Conservation (phyloP, 2,329 filamentous ascomycete genomes). For the Macrophomina phaseolina region DNA sequence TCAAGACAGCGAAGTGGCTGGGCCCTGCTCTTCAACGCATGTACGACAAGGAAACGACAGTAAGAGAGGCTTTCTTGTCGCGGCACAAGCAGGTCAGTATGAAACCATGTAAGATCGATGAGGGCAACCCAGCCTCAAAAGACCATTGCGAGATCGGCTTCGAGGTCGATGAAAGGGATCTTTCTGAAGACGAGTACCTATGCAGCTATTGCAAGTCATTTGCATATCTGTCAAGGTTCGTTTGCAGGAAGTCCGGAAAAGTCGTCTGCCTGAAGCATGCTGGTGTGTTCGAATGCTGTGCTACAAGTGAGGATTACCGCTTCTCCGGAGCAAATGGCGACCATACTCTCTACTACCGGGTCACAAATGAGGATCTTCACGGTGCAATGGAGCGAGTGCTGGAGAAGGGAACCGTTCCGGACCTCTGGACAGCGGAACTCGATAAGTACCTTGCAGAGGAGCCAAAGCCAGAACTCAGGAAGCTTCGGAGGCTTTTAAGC, state of each 20-base stretch:
- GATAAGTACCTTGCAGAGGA: conserved; percentile 84
- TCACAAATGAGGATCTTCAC: conserved; percentile 72
- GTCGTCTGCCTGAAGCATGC: conserved; percentile 83
- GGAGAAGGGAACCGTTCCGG: conserved; percentile 85
- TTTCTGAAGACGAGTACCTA: conserved; percentile 90
- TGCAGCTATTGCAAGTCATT: conserved; percentile 93
- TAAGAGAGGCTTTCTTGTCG: conserved; percentile 63
- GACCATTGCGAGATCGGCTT: conserved; percentile 39
- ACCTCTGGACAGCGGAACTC: conserved; percentile 89
- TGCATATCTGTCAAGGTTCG: conserved; percentile 87
- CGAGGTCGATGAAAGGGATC: conserved; percentile 64
- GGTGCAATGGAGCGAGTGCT: conserved; percentile 74
- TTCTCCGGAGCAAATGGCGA: conserved; percentile 60
- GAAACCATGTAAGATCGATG: conserved; percentile 22
- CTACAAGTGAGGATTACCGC: conserved; percentile 68
- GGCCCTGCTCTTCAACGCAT: conserved; percentile 84
- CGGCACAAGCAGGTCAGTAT: conserved; percentile 17
- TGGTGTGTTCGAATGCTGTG: conserved; percentile 81
- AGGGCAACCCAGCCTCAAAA: conserved; percentile 30
- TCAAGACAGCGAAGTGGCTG: conserved; percentile 94
- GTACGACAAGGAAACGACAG: conserved; percentile 71
- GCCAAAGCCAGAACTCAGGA: conserved; percentile 82
- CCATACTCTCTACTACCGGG: conserved; percentile 79
- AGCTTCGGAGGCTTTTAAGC: conserved; percentile 79
- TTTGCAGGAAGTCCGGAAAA: conserved; percentile 81